Evolutionary conservation across 257 asterid genomes (phyloP), one percentile per base, ranked within the genome.

Genomic region (Cinchona pubescens): DNA sequence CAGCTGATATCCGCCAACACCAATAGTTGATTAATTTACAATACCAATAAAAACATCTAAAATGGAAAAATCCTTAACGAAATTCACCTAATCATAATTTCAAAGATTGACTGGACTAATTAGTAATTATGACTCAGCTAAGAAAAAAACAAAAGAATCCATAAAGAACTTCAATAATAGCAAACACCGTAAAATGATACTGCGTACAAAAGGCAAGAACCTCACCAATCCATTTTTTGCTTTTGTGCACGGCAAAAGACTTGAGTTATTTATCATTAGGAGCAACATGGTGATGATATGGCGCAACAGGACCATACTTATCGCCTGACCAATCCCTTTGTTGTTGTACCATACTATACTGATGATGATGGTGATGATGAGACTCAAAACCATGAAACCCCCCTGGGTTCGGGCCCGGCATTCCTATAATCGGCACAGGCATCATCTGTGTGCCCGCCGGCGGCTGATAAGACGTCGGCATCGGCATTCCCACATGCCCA

Each of bases 251-350:
- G 23, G 32, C 30, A 56, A 56, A n/a, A 62, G 27, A 12, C 19
- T n/a, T 25, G 67, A 79, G 78, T 84, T 78, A 88, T 34, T 87
- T 78, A 78, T 89, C 88, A 79, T 83, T 83, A 59, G 86, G 86
- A 83, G 86, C 61, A 79, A 83, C 84, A 45, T 79, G 93, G 75
- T 85, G 91, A 68, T 86, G 85, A 82, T 84, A 88, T 18, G 86
- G 80, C 3, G 18, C 73, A 63, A 70, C 63, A 59, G 75, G 30
- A 69, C 82, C 86, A 51, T 75, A 87, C 81, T 84, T 88, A 81
- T 79, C 89, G 65, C 93, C 93, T 46, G 93, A 72, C 97, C 97
- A 92, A 71, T 88, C 95, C 75, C 90, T 84, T 79, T 82, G 95
- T 43, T 89, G 95, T 83, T 82, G 92, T 87, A 87, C 63, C 88